Percentiles rank a stretch among this genome's conserved stretches.
These are phyloP conservation scores for Termitomyces titanicus DNA, from an alignment of 768 basidiomycete species.

Conservation along the genomic window DNA sequence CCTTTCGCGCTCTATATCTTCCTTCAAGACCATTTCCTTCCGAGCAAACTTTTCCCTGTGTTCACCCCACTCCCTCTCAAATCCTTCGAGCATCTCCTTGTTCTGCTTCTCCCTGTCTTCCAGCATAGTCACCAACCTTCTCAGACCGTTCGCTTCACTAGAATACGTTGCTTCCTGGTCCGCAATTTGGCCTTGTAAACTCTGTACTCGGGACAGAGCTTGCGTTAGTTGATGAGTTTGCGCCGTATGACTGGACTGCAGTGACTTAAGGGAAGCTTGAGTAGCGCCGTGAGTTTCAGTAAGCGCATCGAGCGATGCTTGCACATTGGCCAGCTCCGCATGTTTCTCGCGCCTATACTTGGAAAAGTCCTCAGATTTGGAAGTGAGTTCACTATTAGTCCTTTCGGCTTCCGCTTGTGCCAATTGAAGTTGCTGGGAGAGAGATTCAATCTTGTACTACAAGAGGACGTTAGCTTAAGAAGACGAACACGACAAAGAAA, in stretches of 20 bases:
- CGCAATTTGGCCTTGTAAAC: conserved; percentile 72
- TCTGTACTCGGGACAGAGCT: conserved; percentile 70
- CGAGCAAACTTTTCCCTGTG: conserved; percentile 67
- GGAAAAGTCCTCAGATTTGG: conserved; percentile 79
- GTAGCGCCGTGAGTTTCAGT: conserved; percentile 64
- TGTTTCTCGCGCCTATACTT: conserved; percentile 81
- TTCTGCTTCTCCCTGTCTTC: conserved; percentile 86
- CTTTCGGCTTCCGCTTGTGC: conserved; percentile 76
- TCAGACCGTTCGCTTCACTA: conserved; percentile 69
- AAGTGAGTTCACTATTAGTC: conserved; percentile 58
- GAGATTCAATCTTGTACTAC: conserved; percentile 84
- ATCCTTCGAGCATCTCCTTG: conserved; percentile 73
- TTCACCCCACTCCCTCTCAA: conserved; percentile 80
- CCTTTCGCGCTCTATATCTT: conserved; percentile 71
- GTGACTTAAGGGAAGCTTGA: conserved; percentile 65
- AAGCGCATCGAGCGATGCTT: conserved; percentile 72
- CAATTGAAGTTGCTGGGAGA: conserved; percentile 77
- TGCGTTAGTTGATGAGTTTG: conserved; percentile 77
- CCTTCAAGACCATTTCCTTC: conserved; percentile 61
- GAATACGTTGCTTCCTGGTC: conserved; percentile 84
- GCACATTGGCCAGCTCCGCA: conserved; percentile 70
- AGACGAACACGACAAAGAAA: not conserved
- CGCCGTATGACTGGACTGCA: conserved; percentile 67
- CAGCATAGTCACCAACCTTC: conserved; percentile 77
- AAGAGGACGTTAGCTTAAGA: not conserved